Evolutionary conservation across 2,329 filamentous ascomycete species (phyloP), one percentile per base, ranked within the genome.

Genomic region (Xylaria sp.): DNA sequence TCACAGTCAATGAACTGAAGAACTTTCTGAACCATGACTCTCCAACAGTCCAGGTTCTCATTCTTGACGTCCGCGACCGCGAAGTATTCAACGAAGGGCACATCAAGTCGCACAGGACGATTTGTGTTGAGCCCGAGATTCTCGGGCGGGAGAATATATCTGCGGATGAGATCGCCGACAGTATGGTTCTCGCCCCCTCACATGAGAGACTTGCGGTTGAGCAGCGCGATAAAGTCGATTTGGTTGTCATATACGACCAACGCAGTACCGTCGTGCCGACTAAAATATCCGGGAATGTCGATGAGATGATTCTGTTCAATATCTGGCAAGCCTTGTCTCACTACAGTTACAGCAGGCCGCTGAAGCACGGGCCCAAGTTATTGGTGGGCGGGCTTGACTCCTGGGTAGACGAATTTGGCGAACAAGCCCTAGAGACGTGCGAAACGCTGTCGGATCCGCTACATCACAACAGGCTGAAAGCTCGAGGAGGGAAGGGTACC

Each of bases 161-260:
- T 1, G 83, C 82, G 2, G 77, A 79, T 18, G 76, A 87, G 19
- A 81, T 89, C 37, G 78, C 76, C 17, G 88, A 92, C 55, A 86
- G 86, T 56, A 79, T 92, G 63, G 79, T 91, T 1, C 72, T 94
- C 5, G 87, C 85, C 0, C 88, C 90, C 0, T 76, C 85, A n/a
- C 72, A 79, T n/a, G 94, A 99, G 69, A 86, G 89, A 62, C 74
- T 79, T 1, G 77, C 91, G 26, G 96, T 96, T 64, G 85, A 84
- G 39, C 76, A 84, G 51, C 82, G 88, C 13, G 82, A 92, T 59
- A 80, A 88, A 51, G 96, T 89, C 64, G 92, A 97, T 62, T 74
- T 97, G 39, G 83, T 99, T 9, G 90, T 99, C 0, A 94, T 95
- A 65, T 96, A 97, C 69, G 92, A 99, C 70, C 83, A 93, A 61